Percentiles rank a stretch among this genome's conserved stretches.
These are phyloP conservation scores for Mycosphaerella arachidis DNA, from an alignment of 2,329 filamentous ascomycete species.

Conservation along the genomic window DNA sequence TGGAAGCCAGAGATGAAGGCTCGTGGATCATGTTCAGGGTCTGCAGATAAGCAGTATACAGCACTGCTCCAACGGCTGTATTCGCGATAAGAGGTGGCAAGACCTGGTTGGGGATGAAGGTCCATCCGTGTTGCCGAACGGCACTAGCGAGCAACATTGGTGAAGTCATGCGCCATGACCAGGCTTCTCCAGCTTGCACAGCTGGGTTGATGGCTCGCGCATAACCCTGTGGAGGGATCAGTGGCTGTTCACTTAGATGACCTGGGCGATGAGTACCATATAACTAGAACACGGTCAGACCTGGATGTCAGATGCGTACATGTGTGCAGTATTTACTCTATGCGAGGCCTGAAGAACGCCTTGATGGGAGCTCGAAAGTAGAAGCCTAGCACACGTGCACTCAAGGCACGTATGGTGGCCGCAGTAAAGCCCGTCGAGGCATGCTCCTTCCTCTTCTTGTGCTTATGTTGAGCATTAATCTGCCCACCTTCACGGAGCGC, in stretches of 20 bases:
- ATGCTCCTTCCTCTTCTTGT: conserved; percentile 51
- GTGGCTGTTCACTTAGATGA: neutral
- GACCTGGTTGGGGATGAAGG: conserved; percentile 70
- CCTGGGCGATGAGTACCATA: conserved; percentile 40
- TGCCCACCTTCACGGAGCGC: conserved; percentile 10
- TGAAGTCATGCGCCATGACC: conserved; percentile 63
- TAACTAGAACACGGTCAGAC: conserved; percentile 38
- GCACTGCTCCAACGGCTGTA: conserved; percentile 65
- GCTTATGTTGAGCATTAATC: conserved; percentile 6
- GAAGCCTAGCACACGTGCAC: conserved; percentile 78
- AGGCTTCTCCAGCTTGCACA: conserved; percentile 44
- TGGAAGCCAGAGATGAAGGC: conserved; percentile 56
- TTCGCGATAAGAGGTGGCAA: conserved; percentile 71
- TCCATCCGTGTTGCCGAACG: conserved; percentile 66
- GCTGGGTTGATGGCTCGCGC: conserved; percentile 59
- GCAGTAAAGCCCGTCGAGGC: conserved; percentile 73
- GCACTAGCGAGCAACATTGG: conserved; percentile 66
- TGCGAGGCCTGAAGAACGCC: conserved; percentile 83
- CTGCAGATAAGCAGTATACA: conserved; percentile 73
- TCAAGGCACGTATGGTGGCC: conserved; percentile 76
- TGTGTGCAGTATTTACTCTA: conserved; percentile 61
- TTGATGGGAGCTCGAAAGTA: conserved; percentile 91
- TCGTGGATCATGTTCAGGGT: conserved; percentile 63
- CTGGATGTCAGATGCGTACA: neutral
- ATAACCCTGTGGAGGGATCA: conserved; percentile 46